A percentile compares a stretch with the other conserved stretches of the same genome.
Conservation (phyloP, 2,329 filamentous ascomycete genomes). For the Alternaria arborescens region DNA sequence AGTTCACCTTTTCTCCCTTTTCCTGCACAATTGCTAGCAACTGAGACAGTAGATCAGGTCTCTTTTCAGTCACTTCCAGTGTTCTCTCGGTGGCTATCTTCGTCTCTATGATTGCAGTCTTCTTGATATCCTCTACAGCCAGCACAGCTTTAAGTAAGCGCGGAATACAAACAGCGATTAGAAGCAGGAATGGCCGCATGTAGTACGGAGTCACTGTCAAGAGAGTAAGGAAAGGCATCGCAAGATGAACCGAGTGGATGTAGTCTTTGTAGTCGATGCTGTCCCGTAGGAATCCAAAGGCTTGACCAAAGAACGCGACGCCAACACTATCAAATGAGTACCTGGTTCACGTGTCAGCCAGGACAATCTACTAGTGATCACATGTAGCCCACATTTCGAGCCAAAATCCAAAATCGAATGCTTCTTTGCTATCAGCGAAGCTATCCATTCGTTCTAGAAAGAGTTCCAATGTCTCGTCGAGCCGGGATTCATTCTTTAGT, state of each 20-base stretch:
- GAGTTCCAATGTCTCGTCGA: slow-evolving; percentile 20
- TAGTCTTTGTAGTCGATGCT: slow-evolving; percentile 30
- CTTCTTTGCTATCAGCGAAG: slow-evolving; percentile 19
- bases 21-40: slow-evolving; percentile 40
- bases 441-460: slow-evolving; percentile 24
- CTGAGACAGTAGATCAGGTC: slow-evolving; percentile 43
- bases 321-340: slow-evolving; percentile 31
- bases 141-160: slow-evolving; percentile 33
- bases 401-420: slow-evolving; percentile 30
- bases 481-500: slow-evolving; percentile 22
- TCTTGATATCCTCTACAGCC: slow-evolving; percentile 26
- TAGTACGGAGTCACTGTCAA: slow-evolving; percentile 22
- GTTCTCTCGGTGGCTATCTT: slow-evolving; percentile 19
- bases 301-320: slow-evolving; percentile 28
- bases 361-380: not conserved
- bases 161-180: slow-evolving; percentile 24
- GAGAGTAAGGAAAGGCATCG: slow-evolving; percentile 37
- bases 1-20: slow-evolving; percentile 43
- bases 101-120: slow-evolving; percentile 27
- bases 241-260: slow-evolving; percentile 45
- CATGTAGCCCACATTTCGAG: slow-evolving; percentile 26
- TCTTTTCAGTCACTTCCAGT: slow-evolving; percentile 20
- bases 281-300: slow-evolving; percentile 33
- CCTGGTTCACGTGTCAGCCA: slow-evolving; percentile 12
- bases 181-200: slow-evolving; percentile 14